Evolutionary conservation across 2,329 filamentous ascomycete genomes (phyloP), one percentile per base, ranked within the genome.

Genomic region (Aspergillus quadricinctus): DNA sequence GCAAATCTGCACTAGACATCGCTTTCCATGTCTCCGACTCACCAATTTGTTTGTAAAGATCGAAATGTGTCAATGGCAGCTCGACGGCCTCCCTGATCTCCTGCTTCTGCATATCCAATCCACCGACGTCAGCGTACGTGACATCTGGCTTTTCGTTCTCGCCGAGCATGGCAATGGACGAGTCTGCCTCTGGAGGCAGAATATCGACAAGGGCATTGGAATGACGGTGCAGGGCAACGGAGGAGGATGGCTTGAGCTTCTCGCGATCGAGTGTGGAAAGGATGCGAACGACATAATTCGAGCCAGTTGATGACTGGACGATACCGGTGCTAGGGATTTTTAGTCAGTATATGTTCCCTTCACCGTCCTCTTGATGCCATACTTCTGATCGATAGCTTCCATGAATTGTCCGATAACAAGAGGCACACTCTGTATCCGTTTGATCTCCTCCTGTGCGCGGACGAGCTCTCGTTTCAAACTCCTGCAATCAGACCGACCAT

Each of bases 331-430:
- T 96, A 69, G 46, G 56, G 14, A 27, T 25, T 49, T 2, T 19
- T 9, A 14, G 27, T 67, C 53, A 65, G 61, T 17, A 52, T 40
- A n/a, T 40, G 23, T 2, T 3, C 19, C 41, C 5, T 41, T 54
- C 3, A 54, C 25, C 17, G 48, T 52, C 46, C 49, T 50, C 27
- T 40, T 49, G 14, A 31, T 25, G 51, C 58, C 84, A 75, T 83
- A 96, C 91, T 97, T 99, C 78, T 99, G 94, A 75, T 99, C 94
- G 72, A 99, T 99, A 55, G 94, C 94, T 78, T 99, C 94, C 94
- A 99, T 99, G 73, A 99, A 99, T 78, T 99, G 94, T 59, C 94
- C 94, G 73, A 99, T 99, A 61, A 99, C 94, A 60, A 99, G 80
- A 28, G 94, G 94, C 54, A 99, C 94, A 75, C 92, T 97, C 80